These are phyloP conservation scores for Rhododendron henanense DNA, from an alignment of 148 eudicot species.

Conservation along the genomic window DNA sequence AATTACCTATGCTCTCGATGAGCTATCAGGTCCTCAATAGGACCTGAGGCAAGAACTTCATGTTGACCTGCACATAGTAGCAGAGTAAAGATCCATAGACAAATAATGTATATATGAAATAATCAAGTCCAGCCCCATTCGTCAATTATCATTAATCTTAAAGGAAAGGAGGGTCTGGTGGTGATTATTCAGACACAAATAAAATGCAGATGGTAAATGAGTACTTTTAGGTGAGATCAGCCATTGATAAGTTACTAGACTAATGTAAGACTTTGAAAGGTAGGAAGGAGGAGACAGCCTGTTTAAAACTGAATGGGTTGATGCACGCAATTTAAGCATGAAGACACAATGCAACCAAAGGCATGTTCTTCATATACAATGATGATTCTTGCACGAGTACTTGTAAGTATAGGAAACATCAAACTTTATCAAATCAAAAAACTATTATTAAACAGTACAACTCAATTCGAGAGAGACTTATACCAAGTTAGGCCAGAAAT, in stretches of 20 bases:
- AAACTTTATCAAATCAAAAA: neutral
- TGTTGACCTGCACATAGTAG: constrained; percentile 63
- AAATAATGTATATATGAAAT: neutral
- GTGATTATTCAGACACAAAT: neutral
- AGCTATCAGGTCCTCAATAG: constrained; percentile 95
- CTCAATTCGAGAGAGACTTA: neutral
- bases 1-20: constrained; percentile 96
- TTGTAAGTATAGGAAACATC: neutral
- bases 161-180: neutral
- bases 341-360: neutral
- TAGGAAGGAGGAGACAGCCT: neutral
- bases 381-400: neutral
- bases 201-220: neutral
- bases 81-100: neutral
- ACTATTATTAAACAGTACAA: neutral
- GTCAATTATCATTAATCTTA: neutral
- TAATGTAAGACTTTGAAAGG: neutral
- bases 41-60: constrained; percentile 98
- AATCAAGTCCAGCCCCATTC: neutral
- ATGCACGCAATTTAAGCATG: neutral
- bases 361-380: neutral
- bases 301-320: neutral
- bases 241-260: neutral
- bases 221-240: neutral
- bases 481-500: neutral